Conservation (phyloP, 805 yeast genomes). For the Starmerella roubikii region DNA sequence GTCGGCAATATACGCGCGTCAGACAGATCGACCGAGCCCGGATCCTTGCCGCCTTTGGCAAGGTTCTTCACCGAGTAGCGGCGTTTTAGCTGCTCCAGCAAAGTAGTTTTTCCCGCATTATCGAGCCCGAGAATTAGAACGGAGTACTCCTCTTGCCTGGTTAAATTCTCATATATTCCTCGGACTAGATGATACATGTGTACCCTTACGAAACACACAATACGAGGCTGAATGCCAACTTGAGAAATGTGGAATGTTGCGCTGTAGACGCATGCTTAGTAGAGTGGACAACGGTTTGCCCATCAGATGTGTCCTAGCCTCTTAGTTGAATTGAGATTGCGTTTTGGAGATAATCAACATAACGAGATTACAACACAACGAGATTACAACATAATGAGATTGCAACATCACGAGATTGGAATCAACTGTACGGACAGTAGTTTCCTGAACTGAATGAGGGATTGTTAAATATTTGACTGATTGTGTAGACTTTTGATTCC, state of each 20-base stretch:
- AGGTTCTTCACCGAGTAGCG: slow-evolving; percentile 34
- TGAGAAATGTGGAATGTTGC: no score
- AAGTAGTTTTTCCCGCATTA: slow-evolving; percentile 90
- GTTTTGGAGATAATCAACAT: background rate
- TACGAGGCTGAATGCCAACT: no score
- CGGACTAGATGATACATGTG: slow-evolving; percentile 57
- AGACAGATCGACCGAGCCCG: slow-evolving; percentile 13
- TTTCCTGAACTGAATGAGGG: no score
- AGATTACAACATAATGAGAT: slow-evolving; percentile 1
- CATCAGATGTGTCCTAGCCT: no score
- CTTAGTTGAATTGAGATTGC: no score
- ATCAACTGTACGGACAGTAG: no score
- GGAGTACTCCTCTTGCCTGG: slow-evolving; percentile 55
- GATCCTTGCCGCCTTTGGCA: slow-evolving; percentile 23
- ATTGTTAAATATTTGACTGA: no score
- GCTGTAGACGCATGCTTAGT: background rate
- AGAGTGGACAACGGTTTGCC: background rate
- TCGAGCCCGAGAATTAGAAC: slow-evolving; percentile 78
- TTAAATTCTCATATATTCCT: slow-evolving; percentile 46
- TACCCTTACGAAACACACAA: no score
- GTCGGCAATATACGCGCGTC: slow-evolving; percentile 62
- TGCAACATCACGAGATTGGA: slow-evolving; percentile 1
- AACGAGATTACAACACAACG: background rate
- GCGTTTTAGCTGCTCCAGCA: slow-evolving; percentile 51
- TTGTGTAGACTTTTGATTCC: no score